Evolutionary conservation across 257 asterid genomes (phyloP), one percentile per base, ranked within the genome.

Genomic region (Solanum dulcamara): DNA sequence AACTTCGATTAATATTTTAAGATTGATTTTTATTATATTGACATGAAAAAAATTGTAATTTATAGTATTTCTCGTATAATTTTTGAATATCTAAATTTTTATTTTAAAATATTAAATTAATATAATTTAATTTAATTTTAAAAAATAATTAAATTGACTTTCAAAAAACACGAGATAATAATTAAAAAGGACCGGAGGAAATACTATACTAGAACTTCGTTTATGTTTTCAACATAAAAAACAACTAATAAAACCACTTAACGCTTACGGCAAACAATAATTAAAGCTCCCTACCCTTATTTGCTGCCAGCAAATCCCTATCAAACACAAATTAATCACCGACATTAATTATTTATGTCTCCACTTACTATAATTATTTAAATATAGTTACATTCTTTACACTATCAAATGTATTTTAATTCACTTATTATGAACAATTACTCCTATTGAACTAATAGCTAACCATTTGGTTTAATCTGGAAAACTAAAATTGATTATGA

Each of bases 401-500:
- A 33, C 44, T 67, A 6, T 33, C 38, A 64, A 67, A 28, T 17
- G 10, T 32, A 67, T 17, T 7, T 67, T 15, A 32, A 32, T 17
- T 32, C 2, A 64, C 6, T 32, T 55, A 20, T 55, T 55, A 20
- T 20, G 24, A 55, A 7, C 32, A 2, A 32, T n/a, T 66, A 32
- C 42, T 66, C 74, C 74, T 30, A 30, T 7, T 32, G 75, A 67
- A 67, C 75, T 32, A 22, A 6, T 57, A n/a, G 13, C 44, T 67
- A 74, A 8, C 24, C 14, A 24, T 74, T 46, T 74, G 13, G 81
- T 26, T 44, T 44, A n/a, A n/a, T n/a, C 24, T 75, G 15, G 38
- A 90, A 80, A 92, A 55, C 3, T 1, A 55, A 55, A 77, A 87
- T 92, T 89, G 84, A 91, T 93, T 92, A 86, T 91, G 85, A 96